A percentile compares a stretch with the other conserved stretches of the same genome.
Conservation (phyloP, 495 filamentous ascomycete genomes). For the Darksidea phi region DNA sequence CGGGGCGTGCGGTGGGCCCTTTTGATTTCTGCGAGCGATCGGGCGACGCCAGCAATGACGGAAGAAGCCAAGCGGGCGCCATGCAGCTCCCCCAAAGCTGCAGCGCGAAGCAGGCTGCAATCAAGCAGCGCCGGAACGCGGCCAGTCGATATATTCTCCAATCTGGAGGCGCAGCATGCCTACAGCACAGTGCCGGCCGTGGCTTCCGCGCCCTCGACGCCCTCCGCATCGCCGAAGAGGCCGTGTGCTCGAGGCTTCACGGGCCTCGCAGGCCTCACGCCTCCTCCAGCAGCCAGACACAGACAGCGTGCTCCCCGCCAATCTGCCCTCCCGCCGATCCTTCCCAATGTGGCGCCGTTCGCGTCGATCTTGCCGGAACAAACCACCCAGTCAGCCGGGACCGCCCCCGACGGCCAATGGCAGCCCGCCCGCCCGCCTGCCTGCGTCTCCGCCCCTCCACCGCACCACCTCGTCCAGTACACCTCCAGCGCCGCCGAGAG, state of each 20-base stretch:
- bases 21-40: conserved; percentile 1
- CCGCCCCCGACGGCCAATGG: not conserved
- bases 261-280: too few relatives aligned
- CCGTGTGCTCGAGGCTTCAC: too few relatives aligned
- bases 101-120: not conserved
- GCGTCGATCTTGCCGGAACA: not conserved
- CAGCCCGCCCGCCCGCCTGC: not conserved
- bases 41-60: not conserved
- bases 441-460: not conserved
- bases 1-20: not conserved
- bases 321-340: not conserved
- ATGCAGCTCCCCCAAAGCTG: not conserved
- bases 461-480: not conserved
- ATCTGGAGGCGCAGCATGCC: not conserved
- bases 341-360: not conserved
- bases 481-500: not conserved
- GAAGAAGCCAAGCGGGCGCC: too few relatives aligned
- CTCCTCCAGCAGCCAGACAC: too few relatives aligned
- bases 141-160: not conserved
- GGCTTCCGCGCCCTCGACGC: not conserved
- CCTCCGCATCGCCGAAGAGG: too few relatives aligned
- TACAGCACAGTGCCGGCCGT: not conserved
- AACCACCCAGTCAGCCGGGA: not conserved
- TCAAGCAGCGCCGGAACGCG: not conserved
- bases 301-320: not conserved